Percentiles rank a stretch among this genome's conserved stretches.
phyloP scores from a whole-genome alignment of 129 eudicot genomes.

The Chrysanthemum lavandulifolium region DNA sequence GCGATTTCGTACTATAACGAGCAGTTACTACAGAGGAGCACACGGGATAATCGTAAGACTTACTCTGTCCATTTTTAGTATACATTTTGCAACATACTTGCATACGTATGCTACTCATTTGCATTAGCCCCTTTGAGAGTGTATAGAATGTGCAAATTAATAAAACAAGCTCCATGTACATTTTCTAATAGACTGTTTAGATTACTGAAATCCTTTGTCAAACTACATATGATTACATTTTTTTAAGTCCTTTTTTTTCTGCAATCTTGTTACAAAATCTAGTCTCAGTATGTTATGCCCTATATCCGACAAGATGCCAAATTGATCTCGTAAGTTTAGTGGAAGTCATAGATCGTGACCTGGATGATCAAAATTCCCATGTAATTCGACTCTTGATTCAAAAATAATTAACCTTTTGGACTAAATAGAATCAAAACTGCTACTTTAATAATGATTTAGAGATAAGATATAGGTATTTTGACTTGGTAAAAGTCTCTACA shows the following conservation, averaged over 20 bases:
- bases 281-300: neutral
- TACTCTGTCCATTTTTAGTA: neutral
- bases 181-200: neutral
- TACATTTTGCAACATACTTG: neutral
- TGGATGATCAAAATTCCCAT: neutral
- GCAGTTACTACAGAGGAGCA: conserved; percentile 99
- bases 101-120: neutral
- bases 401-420: neutral
- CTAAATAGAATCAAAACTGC: neutral
- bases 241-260: neutral
- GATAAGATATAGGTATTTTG: conserved; percentile 15
- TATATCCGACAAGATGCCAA: neutral
- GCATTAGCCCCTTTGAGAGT: neutral
- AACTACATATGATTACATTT: neutral
- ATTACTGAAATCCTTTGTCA: neutral
- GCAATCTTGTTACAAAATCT: neutral
- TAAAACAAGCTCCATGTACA: neutral
- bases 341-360: neutral
- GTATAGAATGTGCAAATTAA: neutral
- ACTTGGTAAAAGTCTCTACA: conserved; percentile 2
- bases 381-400: neutral
- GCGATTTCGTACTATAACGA: conserved; percentile 93
- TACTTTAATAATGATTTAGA: neutral
- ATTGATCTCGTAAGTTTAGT: neutral
- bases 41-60: conserved; percentile 91